Evolutionary conservation across 169 alveolate species (phyloP).

Genomic region (Cryptosporidium ryanae): DNA sequence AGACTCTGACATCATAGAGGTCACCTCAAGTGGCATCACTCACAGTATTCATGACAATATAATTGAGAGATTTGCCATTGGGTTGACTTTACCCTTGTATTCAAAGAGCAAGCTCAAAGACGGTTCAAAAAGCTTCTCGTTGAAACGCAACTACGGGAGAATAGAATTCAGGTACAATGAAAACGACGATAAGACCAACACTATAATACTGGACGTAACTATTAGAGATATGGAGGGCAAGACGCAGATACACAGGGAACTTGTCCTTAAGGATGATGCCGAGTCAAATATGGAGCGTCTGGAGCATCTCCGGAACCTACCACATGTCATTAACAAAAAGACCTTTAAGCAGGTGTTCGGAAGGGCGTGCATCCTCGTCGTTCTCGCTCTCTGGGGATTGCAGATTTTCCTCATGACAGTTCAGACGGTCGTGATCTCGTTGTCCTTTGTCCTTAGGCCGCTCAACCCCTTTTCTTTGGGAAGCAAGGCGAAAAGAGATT

Average conservation of each 20-base stretch:
- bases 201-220: neutral
- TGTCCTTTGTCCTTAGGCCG: neutral
- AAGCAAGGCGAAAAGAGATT: neutral
- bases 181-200: neutral
- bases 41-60: conserved; percentile 64
- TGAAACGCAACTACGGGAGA: conserved; percentile 73
- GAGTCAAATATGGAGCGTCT: conserved; percentile 8
- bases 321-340: conserved; percentile 28
- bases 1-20: conserved; percentile 54
- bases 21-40: conserved; percentile 80
- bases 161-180: conserved; percentile 62
- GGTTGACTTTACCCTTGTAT: conserved; percentile 35
- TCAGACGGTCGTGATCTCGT: neutral
- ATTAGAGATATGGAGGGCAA: conserved; percentile 40
- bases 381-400: neutral
- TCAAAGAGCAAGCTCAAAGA: conserved; percentile 30
- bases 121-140: conserved; percentile 36
- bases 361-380: neutral
- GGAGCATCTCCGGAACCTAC: conserved; percentile 6
- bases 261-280: neutral
- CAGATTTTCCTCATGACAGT: neutral
- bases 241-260: neutral
- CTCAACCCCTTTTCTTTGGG: neutral
- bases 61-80: conserved; percentile 27
- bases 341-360: conserved; percentile 3